Evolutionary conservation across 2,329 filamentous ascomycete genomes (phyloP).

Genomic region (Fusarium aywerte): DNA sequence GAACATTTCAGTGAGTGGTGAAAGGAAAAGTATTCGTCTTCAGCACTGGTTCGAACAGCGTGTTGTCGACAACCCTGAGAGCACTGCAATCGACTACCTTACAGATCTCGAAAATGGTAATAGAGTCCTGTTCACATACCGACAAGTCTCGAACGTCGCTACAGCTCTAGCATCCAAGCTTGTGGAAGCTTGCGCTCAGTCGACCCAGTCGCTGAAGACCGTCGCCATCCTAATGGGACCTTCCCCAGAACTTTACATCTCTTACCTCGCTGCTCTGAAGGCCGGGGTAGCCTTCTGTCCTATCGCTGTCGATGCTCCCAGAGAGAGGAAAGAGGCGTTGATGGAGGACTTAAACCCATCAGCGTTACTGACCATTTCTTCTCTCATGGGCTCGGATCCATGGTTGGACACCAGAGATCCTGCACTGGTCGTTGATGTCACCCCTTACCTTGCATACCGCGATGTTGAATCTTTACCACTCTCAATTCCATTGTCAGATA

Average conservation of each 20-base stretch:
- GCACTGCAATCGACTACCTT: slow-evolving; percentile 9
- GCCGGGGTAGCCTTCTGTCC: slow-evolving; percentile 22
- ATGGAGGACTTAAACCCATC: slow-evolving; percentile 11
- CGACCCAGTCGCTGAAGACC: not conserved
- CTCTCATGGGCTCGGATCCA: fast-evolving
- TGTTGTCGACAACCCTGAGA: not conserved
- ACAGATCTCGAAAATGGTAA: not conserved
- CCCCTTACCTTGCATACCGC: not conserved
- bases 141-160: not conserved
- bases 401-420: fast-evolving
- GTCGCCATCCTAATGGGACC: slow-evolving; percentile 11
- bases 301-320: not conserved
- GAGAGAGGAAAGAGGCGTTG: slow-evolving; percentile 8
- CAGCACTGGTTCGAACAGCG: slow-evolving; percentile 17
- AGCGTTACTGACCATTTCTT: not conserved
- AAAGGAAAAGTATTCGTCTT: not conserved
- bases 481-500: fast-evolving
- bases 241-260: slow-evolving; percentile 22
- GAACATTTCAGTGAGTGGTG: fast-evolving
- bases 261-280: slow-evolving; percentile 16
- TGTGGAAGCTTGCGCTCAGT: fast-evolving
- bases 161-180: not conserved
- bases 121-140: slow-evolving; percentile 6
- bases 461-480: not conserved
- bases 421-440: not conserved